Evolutionary conservation across 257 asterid species (phyloP), one percentile per base, ranked within the genome.

Genomic region (Salvia miltiorrhiza): DNA sequence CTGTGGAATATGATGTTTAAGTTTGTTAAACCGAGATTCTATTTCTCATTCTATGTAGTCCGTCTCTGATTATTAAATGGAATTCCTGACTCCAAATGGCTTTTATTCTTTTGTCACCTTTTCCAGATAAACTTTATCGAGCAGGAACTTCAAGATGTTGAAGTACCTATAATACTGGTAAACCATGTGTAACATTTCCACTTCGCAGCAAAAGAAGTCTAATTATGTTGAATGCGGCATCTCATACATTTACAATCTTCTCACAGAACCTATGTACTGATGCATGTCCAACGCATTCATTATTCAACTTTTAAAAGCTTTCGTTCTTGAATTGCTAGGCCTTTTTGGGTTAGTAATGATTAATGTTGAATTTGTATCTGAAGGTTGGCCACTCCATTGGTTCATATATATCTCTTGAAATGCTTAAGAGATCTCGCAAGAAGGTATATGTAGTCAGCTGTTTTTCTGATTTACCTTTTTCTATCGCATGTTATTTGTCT

Each of bases 321-420:
- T 74, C 14, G 14, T 35, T 44, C 32, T 70, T 47, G 28, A 63
- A 30, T 45, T 40, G 45, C 19, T 67, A 19, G 26, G 68, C 48
- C 23, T 74, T 30, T 13, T 26, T 20, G 13, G 53, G 20, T 70
- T 59, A 44, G 43, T 63, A 49, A 68, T 71, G 56, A 63, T 52
- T 78, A 63, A 68, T 66, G 55, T 67, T 45, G 28, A 17, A 49
- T 78, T 59, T 65, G 67, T 48, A 17, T 83, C 69, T 78, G 79
- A 80, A 90, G 98, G 95, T 93, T 54, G 95, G 96, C 55, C 98
- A 90, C 78, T 90, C 98, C 63, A 84, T 93, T 75, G 99, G 97
- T 73, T 82, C 96, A 56, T 77, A 88, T 70, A 87, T 93, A 55
- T 82, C 90, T 54, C 77, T 90, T 77, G 96, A 93, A 74, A 73